Conservation (phyloP, 2,329 filamentous ascomycete species). For the Microdochium paspali region DNA sequence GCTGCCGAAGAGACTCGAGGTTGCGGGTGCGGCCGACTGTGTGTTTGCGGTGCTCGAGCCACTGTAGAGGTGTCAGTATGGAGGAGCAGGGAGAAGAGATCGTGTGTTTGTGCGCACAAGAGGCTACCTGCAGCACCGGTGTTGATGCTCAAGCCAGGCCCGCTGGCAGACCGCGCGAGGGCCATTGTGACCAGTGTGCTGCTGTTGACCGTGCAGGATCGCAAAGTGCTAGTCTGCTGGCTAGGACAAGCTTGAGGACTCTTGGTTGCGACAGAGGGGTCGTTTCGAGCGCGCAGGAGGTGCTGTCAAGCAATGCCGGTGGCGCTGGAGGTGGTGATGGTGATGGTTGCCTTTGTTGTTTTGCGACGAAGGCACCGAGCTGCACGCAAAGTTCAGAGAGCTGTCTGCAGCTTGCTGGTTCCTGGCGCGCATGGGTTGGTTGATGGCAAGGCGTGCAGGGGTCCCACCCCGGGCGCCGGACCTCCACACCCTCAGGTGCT, state of each 20-base stretch:
- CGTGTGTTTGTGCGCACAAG: conserved; percentile 29
- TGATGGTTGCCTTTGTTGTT: background rate
- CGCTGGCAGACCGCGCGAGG: conserved; percentile 47
- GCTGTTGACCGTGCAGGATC: background rate
- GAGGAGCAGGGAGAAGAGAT: conserved; percentile 5
- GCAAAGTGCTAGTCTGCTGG: background rate
- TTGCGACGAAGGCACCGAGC: background rate
- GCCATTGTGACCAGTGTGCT: conserved; percentile 26
- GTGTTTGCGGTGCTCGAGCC: conserved; percentile 14
- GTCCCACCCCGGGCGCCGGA: background rate
- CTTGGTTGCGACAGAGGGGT: background rate
- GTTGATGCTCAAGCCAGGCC: conserved; percentile 54
- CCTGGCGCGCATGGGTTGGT: conserved; percentile 2
- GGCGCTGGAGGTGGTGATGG: background rate
- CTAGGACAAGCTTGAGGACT: background rate
- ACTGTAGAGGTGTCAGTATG: conserved; percentile 4
- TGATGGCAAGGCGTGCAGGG: background rate
- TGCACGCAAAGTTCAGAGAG: background rate
- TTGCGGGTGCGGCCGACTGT: conserved; percentile 13
- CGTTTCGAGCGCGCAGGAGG: background rate
- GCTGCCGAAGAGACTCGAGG: conserved; percentile 3
- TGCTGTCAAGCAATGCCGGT: background rate
- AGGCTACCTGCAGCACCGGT: conserved; percentile 46
- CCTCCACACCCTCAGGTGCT: too few species aligned
- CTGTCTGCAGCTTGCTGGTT: too few species aligned